These are phyloP conservation scores for Pythium coloratum DNA, from an alignment of 352 stramenopile genomes.

Conservation along the genomic window DNA sequence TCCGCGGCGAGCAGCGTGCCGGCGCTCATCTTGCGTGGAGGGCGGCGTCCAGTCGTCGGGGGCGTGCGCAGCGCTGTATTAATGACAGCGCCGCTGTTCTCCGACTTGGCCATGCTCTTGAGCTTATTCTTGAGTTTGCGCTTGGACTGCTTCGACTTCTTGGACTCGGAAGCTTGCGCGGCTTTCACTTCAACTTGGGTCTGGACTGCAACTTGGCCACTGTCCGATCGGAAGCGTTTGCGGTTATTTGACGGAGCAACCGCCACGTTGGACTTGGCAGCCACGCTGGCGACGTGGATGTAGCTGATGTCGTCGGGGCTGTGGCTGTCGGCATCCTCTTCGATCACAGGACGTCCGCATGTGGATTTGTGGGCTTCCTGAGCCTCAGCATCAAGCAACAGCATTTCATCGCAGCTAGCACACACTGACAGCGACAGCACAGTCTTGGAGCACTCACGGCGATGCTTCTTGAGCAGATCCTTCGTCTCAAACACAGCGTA, in stretches of 20 bases:
- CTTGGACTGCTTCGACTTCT: not conserved
- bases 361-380: conserved; percentile 47
- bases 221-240: not conserved
- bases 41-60: conserved; percentile 15
- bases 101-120: conserved; percentile 17
- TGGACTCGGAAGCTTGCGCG: not conserved
- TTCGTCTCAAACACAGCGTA: conserved; percentile 41
- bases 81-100: not conserved
- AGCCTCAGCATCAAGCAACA: conserved; percentile 37
- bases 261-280: not conserved
- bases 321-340: conserved; percentile 10
- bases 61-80: conserved; percentile 2
- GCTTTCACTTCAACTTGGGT: conserved; percentile 3
- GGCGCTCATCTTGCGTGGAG: conserved; percentile 60
- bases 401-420: conserved; percentile 43
- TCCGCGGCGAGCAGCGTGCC: conserved; percentile 63
- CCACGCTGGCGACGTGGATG: conserved; percentile 7
- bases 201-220: not conserved
- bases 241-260: not conserved
- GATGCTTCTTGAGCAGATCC: conserved; percentile 45
- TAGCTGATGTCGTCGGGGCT: conserved; percentile 25
- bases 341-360: conserved; percentile 31
- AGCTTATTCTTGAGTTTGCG: conserved; percentile 20
- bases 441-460: conserved; percentile 41
- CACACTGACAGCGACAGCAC: conserved; percentile 46